Conservation (phyloP, 192 early-diverging fungal genomes). For the Funneliformis geosporum region DNA sequence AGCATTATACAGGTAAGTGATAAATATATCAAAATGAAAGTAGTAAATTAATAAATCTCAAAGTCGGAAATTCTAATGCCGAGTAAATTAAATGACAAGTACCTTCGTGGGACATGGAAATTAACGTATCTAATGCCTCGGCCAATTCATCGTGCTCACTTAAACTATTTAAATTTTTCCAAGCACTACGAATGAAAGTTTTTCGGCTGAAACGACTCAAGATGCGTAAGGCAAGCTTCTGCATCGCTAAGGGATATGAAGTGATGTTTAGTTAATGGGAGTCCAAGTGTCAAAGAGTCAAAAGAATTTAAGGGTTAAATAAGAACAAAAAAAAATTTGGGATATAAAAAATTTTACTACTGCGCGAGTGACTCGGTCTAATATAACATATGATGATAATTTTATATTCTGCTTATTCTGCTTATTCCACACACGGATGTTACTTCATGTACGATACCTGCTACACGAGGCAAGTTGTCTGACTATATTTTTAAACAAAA, state of each 20-base stretch:
- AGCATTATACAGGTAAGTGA: background rate
- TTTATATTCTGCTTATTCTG: too few species aligned
- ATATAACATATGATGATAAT: too few species aligned
- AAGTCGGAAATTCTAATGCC: background rate
- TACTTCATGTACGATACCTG: too few species aligned
- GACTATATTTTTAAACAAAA: too few species aligned
- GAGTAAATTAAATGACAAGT: background rate
- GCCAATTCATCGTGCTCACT: conserved; percentile 48
- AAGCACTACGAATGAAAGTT: conserved; percentile 41
- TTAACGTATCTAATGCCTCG: conserved; percentile 47
- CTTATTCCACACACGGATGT: too few species aligned
- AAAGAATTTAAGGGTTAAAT: background rate
- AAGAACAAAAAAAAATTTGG: background rate
- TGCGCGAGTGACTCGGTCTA: too few species aligned
- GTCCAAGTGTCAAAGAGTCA: background rate
- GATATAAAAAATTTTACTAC: too few species aligned
- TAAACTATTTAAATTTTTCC: conserved; percentile 50
- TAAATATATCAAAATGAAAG: background rate
- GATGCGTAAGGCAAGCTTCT: conserved; percentile 17
- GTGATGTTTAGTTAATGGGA: background rate
- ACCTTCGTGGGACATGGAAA: conserved; percentile 42
- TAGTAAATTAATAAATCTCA: background rate
- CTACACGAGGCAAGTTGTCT: too few species aligned
- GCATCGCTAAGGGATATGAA: conserved; percentile 4
- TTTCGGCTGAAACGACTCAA: conserved; percentile 20